Evolutionary conservation across 2,329 filamentous ascomycete species (phyloP), one percentile per base, ranked within the genome.

Genomic region (Fusarium sp.): DNA sequence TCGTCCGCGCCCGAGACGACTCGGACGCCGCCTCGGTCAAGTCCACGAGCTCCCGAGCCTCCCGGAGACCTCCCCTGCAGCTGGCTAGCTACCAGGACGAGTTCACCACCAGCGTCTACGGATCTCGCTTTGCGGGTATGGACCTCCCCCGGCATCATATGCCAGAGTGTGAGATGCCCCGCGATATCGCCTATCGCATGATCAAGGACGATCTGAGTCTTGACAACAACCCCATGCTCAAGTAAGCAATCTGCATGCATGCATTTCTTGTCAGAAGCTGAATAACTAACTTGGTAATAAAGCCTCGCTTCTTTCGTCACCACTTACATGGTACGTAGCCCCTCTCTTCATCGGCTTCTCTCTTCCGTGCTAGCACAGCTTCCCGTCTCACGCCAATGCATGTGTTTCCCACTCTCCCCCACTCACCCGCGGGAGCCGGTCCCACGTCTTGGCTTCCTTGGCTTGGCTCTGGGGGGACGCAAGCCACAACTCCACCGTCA

Each of bases 201-300:
- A 97, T 97, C 85, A 95, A 93, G 84, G 95, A 97, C 79, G 93
- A 97, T 77, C 84, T 97, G 70, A 96, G 92, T 69, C 84, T 97
- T 57, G 95, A 98, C 78, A 93, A 93, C 61, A 96, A 95, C 74
- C 93, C 93, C 8, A 95, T 93, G 85, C 86, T 97, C 69, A 93
- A 91, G 90, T 92, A 81, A 73, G 85, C 16, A 23, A 20, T 51
- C 4, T 4, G 3, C 20, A 4, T 23, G 27, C 46, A 49, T 5
- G 25, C 2, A 4, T 31, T 2, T 18, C 4, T 16, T 13, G n/a
- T 18, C 10, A 42, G n/a, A 16, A 27, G 23, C 29, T 33, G 29
- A 53, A n/a, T 34, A 34, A 46, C 68, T 65, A 38, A 69, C 59
- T 20, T 38, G 34, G 16, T 34, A 40, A 18, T 23, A 14, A 60